Conservation (phyloP, 1,284 basidiomycete species). For the Sphaerobolus stellatus region DNA sequence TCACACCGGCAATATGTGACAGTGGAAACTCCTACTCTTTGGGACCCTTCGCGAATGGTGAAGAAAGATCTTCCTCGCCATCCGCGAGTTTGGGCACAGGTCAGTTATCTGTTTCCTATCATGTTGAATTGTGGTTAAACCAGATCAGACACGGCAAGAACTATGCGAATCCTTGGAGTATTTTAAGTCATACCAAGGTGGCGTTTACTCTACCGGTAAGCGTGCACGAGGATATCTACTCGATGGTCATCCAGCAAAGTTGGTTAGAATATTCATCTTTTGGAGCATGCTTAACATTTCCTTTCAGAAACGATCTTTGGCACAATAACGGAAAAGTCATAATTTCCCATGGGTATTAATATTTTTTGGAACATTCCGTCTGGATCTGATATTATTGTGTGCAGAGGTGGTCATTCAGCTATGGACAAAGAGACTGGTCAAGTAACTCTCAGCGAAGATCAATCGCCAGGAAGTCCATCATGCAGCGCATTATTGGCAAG, state of each 20-base stretch:
- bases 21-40: no score
- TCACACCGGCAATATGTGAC: no score
- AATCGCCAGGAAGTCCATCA: slow-evolving; percentile 2
- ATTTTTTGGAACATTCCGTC: not conserved
- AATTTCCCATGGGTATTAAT: no score
- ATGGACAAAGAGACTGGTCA: slow-evolving; percentile 4
- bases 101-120: slow-evolving; percentile 22
- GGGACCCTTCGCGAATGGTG: no score
- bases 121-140: not conserved
- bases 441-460: slow-evolving; percentile 12
- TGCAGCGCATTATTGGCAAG: slow-evolving; percentile 54
- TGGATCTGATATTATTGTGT: not conserved
- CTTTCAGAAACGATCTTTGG: no score
- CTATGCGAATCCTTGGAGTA: slow-evolving; percentile 72
- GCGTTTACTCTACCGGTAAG: slow-evolving; percentile 66
- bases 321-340: no score
- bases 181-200: slow-evolving; percentile 75
- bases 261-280: no score
- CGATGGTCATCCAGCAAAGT: slow-evolving; percentile 66
- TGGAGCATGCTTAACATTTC: no score
- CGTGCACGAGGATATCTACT: slow-evolving; percentile 71
- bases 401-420: slow-evolving; percentile 12
- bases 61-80: slow-evolving; percentile 33
- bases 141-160: slow-evolving; percentile 69
- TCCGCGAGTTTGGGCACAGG: slow-evolving; percentile 57